phyloP scores from a whole-genome alignment of 495 filamentous ascomycete species.

The Platismatia glauca region DNA sequence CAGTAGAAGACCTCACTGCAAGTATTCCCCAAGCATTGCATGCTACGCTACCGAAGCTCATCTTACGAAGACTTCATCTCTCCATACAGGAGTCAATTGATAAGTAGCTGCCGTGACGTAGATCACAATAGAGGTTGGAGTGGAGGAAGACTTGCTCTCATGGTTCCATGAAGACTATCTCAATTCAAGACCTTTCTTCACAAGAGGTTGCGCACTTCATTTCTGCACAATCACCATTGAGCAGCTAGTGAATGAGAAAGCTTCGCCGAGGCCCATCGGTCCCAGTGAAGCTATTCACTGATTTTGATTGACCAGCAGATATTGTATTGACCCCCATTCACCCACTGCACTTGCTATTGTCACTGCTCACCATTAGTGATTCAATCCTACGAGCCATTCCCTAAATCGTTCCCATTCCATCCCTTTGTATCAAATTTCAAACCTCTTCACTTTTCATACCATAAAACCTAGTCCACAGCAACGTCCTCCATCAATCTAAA shows the following conservation, averaged over 20 bases:
- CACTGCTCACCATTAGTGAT: slow-evolving; percentile 7
- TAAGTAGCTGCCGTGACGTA: too few relatives aligned
- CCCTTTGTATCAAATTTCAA: background rate
- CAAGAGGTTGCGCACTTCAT: too few relatives aligned
- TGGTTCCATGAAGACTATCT: too few relatives aligned
- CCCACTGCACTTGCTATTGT: background rate
- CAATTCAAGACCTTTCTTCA: too few relatives aligned
- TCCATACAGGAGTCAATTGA: too few relatives aligned
- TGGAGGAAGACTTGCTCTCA: too few relatives aligned
- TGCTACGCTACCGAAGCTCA: too few relatives aligned
- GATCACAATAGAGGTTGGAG: too few relatives aligned
- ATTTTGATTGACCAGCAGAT: background rate
- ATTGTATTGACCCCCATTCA: background rate
- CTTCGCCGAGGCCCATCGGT: background rate
- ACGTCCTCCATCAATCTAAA: background rate
- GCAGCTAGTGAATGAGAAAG: background rate
- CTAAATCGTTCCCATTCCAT: background rate
- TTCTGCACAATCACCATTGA: background rate
- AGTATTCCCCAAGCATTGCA: too few relatives aligned
- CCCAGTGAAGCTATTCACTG: background rate
- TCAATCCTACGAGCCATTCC: background rate
- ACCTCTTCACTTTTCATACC: background rate
- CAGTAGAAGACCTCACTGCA: background rate
- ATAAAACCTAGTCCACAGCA: background rate
- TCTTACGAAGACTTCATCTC: too few relatives aligned